These are phyloP conservation scores for Xenosphaeropsis pyriputrescens DNA, from an alignment of 2,329 filamentous ascomycete species.

Conservation along the genomic window DNA sequence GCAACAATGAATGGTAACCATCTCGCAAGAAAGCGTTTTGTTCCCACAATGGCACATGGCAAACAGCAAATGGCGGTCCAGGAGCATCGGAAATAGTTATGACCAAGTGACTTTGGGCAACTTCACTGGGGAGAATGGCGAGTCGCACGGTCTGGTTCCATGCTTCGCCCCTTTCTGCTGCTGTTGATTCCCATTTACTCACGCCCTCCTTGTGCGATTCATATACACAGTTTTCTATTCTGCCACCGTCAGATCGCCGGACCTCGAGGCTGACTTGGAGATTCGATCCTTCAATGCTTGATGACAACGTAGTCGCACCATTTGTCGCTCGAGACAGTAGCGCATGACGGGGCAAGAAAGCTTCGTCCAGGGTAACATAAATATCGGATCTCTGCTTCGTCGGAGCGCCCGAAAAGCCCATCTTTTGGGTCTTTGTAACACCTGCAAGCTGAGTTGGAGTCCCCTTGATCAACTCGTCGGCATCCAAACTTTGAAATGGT, in stretches of 20 bases:
- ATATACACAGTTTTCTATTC: conserved; percentile 78
- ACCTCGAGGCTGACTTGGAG: conserved; percentile 85
- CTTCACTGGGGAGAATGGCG: conserved; percentile 63
- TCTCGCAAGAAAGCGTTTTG: conserved; percentile 81
- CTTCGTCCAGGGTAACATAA: conserved; percentile 73
- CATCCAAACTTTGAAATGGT: conserved; percentile 63
- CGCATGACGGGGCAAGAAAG: conserved; percentile 64
- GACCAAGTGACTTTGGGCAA: conserved; percentile 70
- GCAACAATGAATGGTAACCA: conserved; percentile 62
- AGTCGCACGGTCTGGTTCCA: conserved; percentile 87
- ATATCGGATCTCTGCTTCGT: conserved; percentile 85
- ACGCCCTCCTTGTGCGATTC: conserved; percentile 63
- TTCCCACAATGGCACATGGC: conserved; percentile 90
- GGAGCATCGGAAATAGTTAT: conserved; percentile 83
- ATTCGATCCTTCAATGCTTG: conserved; percentile 50
- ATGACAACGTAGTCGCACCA: conserved; percentile 57
- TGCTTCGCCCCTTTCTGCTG: conserved; percentile 59
- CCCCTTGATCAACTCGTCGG: conserved; percentile 66
- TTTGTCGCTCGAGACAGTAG: conserved; percentile 51
- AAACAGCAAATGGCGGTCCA: conserved; percentile 76
- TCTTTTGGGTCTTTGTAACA: conserved; percentile 68
- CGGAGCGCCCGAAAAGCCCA: conserved; percentile 87
- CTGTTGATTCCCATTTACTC: conserved; percentile 80
- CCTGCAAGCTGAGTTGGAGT: conserved; percentile 80
- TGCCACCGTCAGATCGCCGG: conserved; percentile 60